Evolutionary conservation across 352 stramenopile species (phyloP), one percentile per base, ranked within the genome.

Genomic region (Globisporangium nodosum): DNA sequence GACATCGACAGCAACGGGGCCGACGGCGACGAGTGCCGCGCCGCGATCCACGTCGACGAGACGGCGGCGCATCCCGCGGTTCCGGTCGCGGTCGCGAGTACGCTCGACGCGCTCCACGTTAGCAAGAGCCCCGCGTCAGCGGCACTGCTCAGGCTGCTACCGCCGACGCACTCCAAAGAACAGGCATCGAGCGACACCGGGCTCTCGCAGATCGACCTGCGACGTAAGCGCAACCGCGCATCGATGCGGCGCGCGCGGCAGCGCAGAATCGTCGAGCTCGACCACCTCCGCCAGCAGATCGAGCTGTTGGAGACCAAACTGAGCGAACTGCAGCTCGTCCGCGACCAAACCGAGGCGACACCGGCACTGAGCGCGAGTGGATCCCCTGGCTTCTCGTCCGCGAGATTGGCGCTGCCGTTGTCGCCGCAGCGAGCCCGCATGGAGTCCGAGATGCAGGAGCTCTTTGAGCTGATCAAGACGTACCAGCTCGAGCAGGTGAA

Each of bases 151-250:
- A 35, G 31, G 31, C 31, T 35, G 31, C 31, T 35, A 9, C 31
- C 31, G 31, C 31, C 31, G 8, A 9, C 31, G 31, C 31, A 35
- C 31, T 9, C 31, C 31, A 9, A 35, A 9, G 31, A 35, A 9
- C 31, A 35, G 31, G 31, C 31, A 35, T 35, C 31, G 31, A 35
- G 31, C 31, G 31, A 35, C 31, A 9, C 31, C 5, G 31, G 31
- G 31, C 11, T 46, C 13, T 46, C 40, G 40, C 40, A 16, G 40
- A n/a, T 47, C 42, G 42, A 47, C 5, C 27, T 53, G 5, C 60
- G 68, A 11, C 61, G 68, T 3, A 61, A 61, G 53, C 65, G 65
- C 39, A 76, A 76, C 31, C 58, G 68, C 42, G 68, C 73, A 30
- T 69, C 65, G 30, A 76, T 76, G 68, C 68, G 63, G 8, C 68